Evolutionary conservation across 192 early-diverging fungal genomes (phyloP).

Genomic region (Linnemannia exigua): DNA sequence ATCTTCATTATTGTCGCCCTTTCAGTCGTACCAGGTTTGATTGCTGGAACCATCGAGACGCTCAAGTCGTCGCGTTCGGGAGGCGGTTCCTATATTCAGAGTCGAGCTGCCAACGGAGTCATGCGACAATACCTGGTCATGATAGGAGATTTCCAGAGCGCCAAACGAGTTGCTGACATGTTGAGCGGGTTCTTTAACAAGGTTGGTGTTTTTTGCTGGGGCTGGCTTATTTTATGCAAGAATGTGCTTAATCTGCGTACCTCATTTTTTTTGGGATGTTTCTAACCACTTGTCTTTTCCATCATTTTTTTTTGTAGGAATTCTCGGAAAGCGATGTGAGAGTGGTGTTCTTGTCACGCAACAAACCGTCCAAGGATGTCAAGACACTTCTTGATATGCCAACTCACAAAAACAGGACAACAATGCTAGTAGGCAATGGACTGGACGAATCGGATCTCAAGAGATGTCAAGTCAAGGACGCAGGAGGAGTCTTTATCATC

Average conservation of each 20-base stretch:
- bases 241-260: background rate
- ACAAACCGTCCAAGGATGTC: constrained; percentile 62
- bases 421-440: constrained; percentile 53
- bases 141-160: constrained; percentile 61
- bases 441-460: constrained; percentile 45
- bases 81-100: constrained; percentile 48
- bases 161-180: constrained; percentile 60
- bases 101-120: constrained; percentile 33
- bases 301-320: constrained; percentile 39
- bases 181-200: constrained; percentile 61
- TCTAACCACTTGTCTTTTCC: background rate
- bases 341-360: constrained; percentile 63
- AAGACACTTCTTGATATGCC: constrained; percentile 58
- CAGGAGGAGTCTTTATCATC: constrained; percentile 64
- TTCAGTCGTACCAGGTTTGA: constrained; percentile 71
- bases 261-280: background rate
- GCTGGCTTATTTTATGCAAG: too few relatives aligned
- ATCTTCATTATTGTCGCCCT: constrained; percentile 71
- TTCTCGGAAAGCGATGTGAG: constrained; percentile 59
- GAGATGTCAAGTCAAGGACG: constrained; percentile 56
- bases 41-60: constrained; percentile 61
- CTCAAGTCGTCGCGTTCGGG: constrained; percentile 41
- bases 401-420: constrained; percentile 40
- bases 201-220: constrained; percentile 13
- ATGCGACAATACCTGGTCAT: constrained; percentile 57